These are phyloP conservation scores for Beauveria sp. DNA, from an alignment of 2,329 filamentous ascomycete species.

Conservation along the genomic window DNA sequence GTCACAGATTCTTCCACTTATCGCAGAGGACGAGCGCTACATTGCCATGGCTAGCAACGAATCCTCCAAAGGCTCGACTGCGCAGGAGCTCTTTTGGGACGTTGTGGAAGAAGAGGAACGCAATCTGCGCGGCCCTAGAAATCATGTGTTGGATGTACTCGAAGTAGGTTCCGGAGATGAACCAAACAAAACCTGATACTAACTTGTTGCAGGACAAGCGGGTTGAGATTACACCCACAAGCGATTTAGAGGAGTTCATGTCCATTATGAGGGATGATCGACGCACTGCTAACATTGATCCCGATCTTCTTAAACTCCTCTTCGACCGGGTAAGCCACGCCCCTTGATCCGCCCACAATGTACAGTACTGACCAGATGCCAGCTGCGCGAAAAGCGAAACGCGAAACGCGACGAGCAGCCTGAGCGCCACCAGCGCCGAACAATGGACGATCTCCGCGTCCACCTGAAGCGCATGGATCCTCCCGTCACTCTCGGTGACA, in stretches of 20 bases:
- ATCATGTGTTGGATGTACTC: constrained; percentile 79
- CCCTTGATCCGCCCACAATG: not conserved
- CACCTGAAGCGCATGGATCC: constrained; percentile 87
- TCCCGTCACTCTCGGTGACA: constrained; percentile 67
- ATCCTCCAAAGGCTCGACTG: constrained; percentile 76
- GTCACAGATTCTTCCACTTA: constrained; percentile 67
- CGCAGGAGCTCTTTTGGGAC: constrained; percentile 94
- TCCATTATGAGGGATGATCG: constrained; percentile 75
- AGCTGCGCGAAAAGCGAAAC: constrained; percentile 79
- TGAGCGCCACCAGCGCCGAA: constrained; percentile 79
- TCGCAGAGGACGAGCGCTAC: constrained; percentile 79
- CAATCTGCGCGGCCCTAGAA: constrained; percentile 70
- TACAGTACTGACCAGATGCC: constrained; percentile 1
- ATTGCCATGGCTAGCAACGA: constrained; percentile 72
- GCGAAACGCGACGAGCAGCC: constrained; percentile 75
- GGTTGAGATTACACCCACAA: constrained; percentile 82
- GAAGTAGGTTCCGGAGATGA: constrained; percentile 53
- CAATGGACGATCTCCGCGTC: constrained; percentile 75
- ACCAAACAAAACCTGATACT: constrained; percentile 22
- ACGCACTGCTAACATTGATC: constrained; percentile 80
- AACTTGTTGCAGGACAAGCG: constrained; percentile 63
- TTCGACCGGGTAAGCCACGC: constrained; percentile 62
- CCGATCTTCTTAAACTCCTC: constrained; percentile 69
- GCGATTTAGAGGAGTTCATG: constrained; percentile 82
- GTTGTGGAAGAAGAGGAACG: constrained; percentile 89